Evolutionary conservation across 2,329 filamentous ascomycete genomes (phyloP), one percentile per base, ranked within the genome.

Genomic region (Penicillium polonicum): DNA sequence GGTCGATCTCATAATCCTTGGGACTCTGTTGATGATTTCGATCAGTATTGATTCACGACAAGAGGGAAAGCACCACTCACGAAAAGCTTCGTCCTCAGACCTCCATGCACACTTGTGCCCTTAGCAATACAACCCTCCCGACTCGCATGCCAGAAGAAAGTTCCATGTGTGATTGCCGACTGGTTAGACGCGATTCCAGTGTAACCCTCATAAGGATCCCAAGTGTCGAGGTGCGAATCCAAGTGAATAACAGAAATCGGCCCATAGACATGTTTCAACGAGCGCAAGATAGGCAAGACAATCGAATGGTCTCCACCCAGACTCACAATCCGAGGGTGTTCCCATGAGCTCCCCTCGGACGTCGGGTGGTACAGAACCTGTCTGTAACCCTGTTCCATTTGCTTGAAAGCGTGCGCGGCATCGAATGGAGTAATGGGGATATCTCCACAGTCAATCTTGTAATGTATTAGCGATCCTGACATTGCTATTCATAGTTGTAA

Each of bases 211-310:
- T 66, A 61, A 1, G 66, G 67, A 51, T 68, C 60, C 60, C 60
- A 68, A 3, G 69, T 70, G 31, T 71, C 68, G 5, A 71, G 56
- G 59, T 72, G 69, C 17, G 68, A 67, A 38, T 72, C 70, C 0
- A 71, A 51, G 53, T 71, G 70, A 12, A 71, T 63, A 1, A 70
- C 67, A 2, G 63, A 61, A 12, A 70, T 59, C 0, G 62, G 65
- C 0, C 65, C 65, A 35, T 67, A 68, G 0, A 63, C 62, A 1
- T 43, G 62, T 31, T 69, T 65, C 42, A 71, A 49, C 3, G 65
- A 58, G 1, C 69, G 62, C 23, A 71, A 55, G n/a, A 62, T 62
- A 0, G 69, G 68, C 0, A 72, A 60, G 6, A 63, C 62, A 35
- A 68, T 68, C 10, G 61, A 63, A 48, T 70, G 66, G 19, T 69